A percentile compares a stretch with the other conserved stretches of the same genome.
phyloP scores from a whole-genome alignment of 1,139 yeast species.

The Blastobotrys aristatus region DNA sequence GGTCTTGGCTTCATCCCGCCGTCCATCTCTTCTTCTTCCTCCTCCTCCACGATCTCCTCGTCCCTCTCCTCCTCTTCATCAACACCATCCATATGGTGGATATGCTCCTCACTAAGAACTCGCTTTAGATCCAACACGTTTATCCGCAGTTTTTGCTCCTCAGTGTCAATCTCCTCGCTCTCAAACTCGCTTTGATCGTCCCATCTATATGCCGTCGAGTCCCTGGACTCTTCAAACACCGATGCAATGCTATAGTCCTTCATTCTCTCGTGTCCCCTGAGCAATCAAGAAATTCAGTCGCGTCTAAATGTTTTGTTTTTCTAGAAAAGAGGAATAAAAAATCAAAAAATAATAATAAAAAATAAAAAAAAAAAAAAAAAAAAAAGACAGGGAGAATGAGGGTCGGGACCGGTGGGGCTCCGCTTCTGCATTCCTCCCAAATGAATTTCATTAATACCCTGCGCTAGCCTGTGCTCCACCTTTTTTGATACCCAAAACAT shows the following conservation, averaged over 20 bases:
- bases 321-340: background rate
- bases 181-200: conserved; percentile 12
- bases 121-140: conserved; percentile 11
- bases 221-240: conserved; percentile 11
- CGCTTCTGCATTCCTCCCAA: background rate
- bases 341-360: no score
- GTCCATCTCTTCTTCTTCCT: background rate
- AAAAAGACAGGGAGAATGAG: no score
- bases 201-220: conserved; percentile 14
- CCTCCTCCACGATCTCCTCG: background rate
- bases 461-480: no score
- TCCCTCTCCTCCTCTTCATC: background rate
- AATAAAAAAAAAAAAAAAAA: no score
- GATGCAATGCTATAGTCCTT: conserved; percentile 10
- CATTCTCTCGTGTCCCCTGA: background rate
- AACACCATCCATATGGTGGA: no score
- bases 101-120: background rate
- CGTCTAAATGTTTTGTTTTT: background rate
- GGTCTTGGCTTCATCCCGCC: background rate
- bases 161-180: conserved; percentile 6
- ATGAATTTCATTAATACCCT: no score
- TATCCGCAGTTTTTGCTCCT: conserved; percentile 4
- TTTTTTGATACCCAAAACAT: no score
- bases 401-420: no score
- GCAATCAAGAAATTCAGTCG: no score